A percentile compares a stretch with the other conserved stretches of the same genome.
These are phyloP conservation scores for Penicillium sp. DNA, from an alignment of 2,329 filamentous ascomycete genomes.

Conservation along the genomic window DNA sequence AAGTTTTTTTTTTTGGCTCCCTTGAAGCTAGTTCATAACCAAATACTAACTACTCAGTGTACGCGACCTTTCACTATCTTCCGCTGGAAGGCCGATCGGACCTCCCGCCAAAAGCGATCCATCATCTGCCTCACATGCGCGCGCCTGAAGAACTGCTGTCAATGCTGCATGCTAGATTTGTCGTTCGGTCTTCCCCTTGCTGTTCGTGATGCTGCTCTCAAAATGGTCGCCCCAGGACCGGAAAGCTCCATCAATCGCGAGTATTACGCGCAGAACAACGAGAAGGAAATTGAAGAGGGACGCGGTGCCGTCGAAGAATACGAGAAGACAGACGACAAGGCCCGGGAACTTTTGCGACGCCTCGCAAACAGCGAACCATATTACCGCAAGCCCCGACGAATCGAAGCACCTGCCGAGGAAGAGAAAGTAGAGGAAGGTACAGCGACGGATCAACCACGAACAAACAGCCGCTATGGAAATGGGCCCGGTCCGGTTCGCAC, in stretches of 20 bases:
- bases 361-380: constrained; percentile 93
- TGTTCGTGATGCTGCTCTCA: constrained; percentile 90
- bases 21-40: not conserved
- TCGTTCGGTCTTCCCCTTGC: constrained; percentile 94
- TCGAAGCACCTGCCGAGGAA: constrained; percentile 58
- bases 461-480: constrained; percentile 44
- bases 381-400: constrained; percentile 78
- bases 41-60: constrained; percentile 52
- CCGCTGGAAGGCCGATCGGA: constrained; percentile 89
- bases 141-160: constrained; percentile 96
- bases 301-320: constrained; percentile 83
- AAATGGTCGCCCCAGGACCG: constrained; percentile 95
- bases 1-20: constrained; percentile 16
- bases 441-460: constrained; percentile 44
- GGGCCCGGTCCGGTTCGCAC: constrained; percentile 72
- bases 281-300: constrained; percentile 91
- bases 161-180: constrained; percentile 97
- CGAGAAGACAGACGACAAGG: constrained; percentile 96
- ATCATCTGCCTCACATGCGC: constrained; percentile 97
- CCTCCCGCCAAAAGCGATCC: constrained; percentile 86
- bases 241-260: constrained; percentile 91
- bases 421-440: constrained; percentile 40
- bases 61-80: constrained; percentile 96
- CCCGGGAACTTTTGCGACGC: constrained; percentile 77
- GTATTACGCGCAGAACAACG: constrained; percentile 97